These are phyloP conservation scores for Salix brachista DNA, from an alignment of 345 rosid species.

Conservation along the genomic window DNA sequence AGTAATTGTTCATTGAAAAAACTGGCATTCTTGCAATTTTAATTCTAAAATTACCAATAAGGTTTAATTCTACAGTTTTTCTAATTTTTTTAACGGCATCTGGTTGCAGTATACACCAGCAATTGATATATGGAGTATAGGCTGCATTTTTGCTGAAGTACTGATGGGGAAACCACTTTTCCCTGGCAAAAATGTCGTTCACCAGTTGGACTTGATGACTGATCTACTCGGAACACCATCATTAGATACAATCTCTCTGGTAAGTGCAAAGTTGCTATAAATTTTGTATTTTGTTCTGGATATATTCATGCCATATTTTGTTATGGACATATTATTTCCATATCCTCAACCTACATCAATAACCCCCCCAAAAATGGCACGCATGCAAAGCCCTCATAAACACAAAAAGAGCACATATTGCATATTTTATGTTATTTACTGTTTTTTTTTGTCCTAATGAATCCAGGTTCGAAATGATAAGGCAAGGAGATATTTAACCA, in stretches of 20 bases:
- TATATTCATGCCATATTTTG: background rate
- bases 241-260: slow-evolving; percentile 82
- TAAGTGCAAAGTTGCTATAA: slow-evolving; percentile 18
- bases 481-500: slow-evolving; percentile 86
- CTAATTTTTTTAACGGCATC: background rate
- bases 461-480: slow-evolving; percentile 85
- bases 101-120: slow-evolving; percentile 89
- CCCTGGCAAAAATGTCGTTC: slow-evolving; percentile 97
- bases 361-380: background rate
- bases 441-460: no score
- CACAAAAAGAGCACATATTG: background rate
- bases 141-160: slow-evolving; percentile 95
- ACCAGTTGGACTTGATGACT: slow-evolving; percentile 92
- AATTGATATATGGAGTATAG: slow-evolving; percentile 95
- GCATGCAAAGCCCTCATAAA: no score
- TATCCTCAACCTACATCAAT: background rate
- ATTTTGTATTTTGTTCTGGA: slow-evolving; percentile 1
- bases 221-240: slow-evolving; percentile 95
- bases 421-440: background rate
- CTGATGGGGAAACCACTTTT: slow-evolving; percentile 81
- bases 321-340: background rate
- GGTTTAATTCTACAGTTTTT: background rate
- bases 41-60: no score
- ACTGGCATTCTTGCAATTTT: background rate
- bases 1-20: background rate